These are phyloP conservation scores for Coleophoma eucalyptorum DNA, from an alignment of 2,329 filamentous ascomycete species.

Conservation along the genomic window DNA sequence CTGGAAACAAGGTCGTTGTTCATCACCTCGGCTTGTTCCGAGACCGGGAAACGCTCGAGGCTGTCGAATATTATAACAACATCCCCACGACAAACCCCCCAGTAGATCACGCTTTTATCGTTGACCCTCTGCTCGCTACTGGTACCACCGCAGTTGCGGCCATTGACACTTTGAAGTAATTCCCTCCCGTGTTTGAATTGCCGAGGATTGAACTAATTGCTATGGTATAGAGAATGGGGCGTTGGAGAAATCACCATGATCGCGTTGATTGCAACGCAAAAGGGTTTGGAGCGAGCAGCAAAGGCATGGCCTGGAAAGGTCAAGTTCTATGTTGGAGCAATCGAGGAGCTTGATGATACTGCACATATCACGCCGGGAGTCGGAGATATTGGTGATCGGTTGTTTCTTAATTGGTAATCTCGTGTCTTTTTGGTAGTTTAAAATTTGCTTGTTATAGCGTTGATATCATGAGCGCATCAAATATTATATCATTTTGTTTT, in stretches of 20 bases:
- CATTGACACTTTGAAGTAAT: conserved; percentile 50
- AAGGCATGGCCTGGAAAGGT: conserved; percentile 40
- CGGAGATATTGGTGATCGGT: conserved; percentile 46
- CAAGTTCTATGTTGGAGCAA: conserved; percentile 31
- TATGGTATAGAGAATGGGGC: conserved; percentile 52
- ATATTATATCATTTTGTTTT: no score
- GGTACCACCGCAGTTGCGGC: conserved; percentile 63
- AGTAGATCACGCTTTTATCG: conserved; percentile 54
- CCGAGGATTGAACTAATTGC: neutral
- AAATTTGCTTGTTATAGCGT: no score
- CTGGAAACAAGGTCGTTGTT: conserved; percentile 30
- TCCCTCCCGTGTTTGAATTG: neutral
- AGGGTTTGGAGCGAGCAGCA: conserved; percentile 50
- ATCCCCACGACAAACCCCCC: conserved; percentile 36
- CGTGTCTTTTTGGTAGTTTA: no score
- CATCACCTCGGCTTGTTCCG: conserved; percentile 68
- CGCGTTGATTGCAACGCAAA: conserved; percentile 49
- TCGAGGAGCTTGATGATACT: conserved; percentile 40
- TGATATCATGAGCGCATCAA: no score
- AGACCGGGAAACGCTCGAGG: conserved; percentile 57
- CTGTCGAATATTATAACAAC: conserved; percentile 70
- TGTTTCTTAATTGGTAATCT: conserved; percentile 36
- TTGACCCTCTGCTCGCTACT: conserved; percentile 66
- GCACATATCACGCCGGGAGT: conserved; percentile 47
- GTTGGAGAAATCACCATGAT: conserved; percentile 57